Base-by-base conservation (phyloP, 805 yeast genomes). In the Saturnispora sekii region DNA sequence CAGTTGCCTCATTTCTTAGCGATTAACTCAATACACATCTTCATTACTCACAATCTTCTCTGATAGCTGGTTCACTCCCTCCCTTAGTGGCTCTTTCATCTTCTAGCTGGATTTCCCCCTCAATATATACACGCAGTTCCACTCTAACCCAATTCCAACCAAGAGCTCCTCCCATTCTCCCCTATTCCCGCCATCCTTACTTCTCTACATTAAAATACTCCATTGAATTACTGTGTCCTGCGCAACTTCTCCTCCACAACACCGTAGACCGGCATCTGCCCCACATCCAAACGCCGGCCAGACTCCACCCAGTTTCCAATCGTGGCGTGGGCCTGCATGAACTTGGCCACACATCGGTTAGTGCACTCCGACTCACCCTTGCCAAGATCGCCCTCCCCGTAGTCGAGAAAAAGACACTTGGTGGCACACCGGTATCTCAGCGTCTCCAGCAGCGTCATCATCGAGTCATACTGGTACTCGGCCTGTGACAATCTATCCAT, bases 341-440 rank as follows among this genome's bases (percentile, higher is more conserved):
- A 88, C 62, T 89, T 89, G 56, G 94, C 78, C 47, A 89, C 97
- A 71, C 97, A 89, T 73, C 96, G 80, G 67, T 89, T 96, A 50
- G 88, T 74, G 64, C 97, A 89, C 41, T 84, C 70, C 40, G 86
- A 77, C 67, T 89, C 97, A 53, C 72, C 78, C 69, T 84, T 85
- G 67, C 70, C 75, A 51, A 89, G 69, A 28, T 81, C 89, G 43
- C 86, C 83, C 45, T 85, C 93, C 42, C 66, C 58, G 67, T 89
- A 89, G 51, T 81, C 84, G n/a, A 70, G 76, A n/a, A 83, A 81
- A 35, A 93, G 73, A 63, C 98, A 93, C 62, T 93, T 93, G 47
- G 62, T 55, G 16, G 73, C 69, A 61, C 97, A 90, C 3, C 73
- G 70, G 32, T 67, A 62, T 32, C 84, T 67, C 51, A 89, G 70